Conservation (phyloP, 2,329 filamentous ascomycete genomes). For the Chaetomium globosum region DNA sequence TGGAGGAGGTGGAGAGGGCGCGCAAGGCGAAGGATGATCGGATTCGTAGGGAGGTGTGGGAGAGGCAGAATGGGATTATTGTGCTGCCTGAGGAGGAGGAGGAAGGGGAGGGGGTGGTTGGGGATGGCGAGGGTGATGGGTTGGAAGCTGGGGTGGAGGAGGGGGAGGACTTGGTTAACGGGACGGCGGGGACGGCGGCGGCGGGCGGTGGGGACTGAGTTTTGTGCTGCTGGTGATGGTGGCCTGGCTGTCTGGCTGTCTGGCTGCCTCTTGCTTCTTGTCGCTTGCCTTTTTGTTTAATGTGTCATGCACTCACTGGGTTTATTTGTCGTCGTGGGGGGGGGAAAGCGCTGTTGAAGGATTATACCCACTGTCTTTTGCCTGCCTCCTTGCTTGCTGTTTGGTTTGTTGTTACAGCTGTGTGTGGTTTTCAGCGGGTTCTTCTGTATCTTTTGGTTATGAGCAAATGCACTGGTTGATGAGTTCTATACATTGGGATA, state of each 20-base stretch:
- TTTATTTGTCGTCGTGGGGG: not conserved
- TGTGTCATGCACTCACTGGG: not conserved
- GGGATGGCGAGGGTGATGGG: conserved; percentile 39
- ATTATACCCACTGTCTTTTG: conserved; percentile 28
- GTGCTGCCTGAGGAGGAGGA: conserved; percentile 47
- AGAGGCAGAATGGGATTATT: conserved; percentile 62
- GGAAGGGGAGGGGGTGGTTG: conserved; percentile 31
- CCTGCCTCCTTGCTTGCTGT: not conserved
- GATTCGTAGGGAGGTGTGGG: conserved; percentile 78
- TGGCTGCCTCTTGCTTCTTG: not conserved
- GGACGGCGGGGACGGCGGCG: not conserved
- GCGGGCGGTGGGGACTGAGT: not conserved
- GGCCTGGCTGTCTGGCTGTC: not conserved
- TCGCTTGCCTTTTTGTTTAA: not conserved
- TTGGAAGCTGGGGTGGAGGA: conserved; percentile 27
- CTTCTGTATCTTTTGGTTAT: conserved; percentile 11
- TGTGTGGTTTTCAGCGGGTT: not conserved
- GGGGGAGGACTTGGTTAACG: conserved; percentile 35
- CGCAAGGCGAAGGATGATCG: conserved; percentile 84
- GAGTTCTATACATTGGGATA: not conserved
- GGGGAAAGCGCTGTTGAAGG: conserved; percentile 12
- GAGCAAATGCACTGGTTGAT: conserved; percentile 2
- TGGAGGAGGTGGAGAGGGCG: conserved; percentile 88
- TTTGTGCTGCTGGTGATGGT: not conserved
- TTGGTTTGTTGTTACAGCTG: conserved; percentile 1